Evolutionary conservation across 768 basidiomycete genomes (phyloP).

Genomic region (Tulasnella sp.): DNA sequence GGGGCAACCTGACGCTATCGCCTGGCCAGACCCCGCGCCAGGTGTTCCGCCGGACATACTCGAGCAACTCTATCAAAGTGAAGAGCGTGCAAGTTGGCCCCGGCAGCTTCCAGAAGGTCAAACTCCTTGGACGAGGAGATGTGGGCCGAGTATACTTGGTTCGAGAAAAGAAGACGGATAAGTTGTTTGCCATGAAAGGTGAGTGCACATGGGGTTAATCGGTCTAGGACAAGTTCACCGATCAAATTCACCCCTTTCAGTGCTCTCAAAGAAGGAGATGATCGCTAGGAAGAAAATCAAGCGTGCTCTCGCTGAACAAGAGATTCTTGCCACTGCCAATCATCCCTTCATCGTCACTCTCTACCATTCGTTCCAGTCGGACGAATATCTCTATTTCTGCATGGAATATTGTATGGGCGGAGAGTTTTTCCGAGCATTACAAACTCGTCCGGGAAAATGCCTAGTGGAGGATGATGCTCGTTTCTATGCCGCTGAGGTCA

Average conservation of each 20-base stretch:
- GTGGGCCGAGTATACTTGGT: slow-evolving; percentile 98
- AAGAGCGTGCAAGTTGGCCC: slow-evolving; percentile 90
- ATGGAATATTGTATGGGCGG: slow-evolving; percentile 99
- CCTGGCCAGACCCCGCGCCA: slow-evolving; percentile 43
- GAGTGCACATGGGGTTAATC: slow-evolving; percentile 36
- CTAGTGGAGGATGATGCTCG: slow-evolving; percentile 90
- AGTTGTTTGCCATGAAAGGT: slow-evolving; percentile 99
- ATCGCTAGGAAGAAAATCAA: slow-evolving; percentile 99
- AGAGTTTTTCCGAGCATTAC: slow-evolving; percentile 97
- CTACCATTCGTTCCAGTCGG: slow-evolving; percentile 98
- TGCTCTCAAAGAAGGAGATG: slow-evolving; percentile 99
- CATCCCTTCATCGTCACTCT: slow-evolving; percentile 99
- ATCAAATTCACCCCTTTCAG: slow-evolving; percentile 46
- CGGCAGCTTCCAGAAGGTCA: slow-evolving; percentile 91
- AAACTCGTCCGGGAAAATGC: slow-evolving; percentile 95
- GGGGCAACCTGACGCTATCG: slow-evolving; percentile 36
- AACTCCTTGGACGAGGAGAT: slow-evolving; percentile 97
- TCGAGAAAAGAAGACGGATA: slow-evolving; percentile 93
- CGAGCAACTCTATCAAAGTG: slow-evolving; percentile 95
- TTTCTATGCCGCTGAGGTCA: slow-evolving; percentile 98
- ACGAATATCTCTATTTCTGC: slow-evolving; percentile 96
- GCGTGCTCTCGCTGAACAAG: slow-evolving; percentile 95
- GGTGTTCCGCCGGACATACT: slow-evolving; percentile 91
- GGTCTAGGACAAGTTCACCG: slow-evolving; percentile 32
- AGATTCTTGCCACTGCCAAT: slow-evolving; percentile 96